These are phyloP conservation scores for Aspergillus sparsus DNA, from an alignment of 495 filamentous ascomycete genomes.

Conservation along the genomic window DNA sequence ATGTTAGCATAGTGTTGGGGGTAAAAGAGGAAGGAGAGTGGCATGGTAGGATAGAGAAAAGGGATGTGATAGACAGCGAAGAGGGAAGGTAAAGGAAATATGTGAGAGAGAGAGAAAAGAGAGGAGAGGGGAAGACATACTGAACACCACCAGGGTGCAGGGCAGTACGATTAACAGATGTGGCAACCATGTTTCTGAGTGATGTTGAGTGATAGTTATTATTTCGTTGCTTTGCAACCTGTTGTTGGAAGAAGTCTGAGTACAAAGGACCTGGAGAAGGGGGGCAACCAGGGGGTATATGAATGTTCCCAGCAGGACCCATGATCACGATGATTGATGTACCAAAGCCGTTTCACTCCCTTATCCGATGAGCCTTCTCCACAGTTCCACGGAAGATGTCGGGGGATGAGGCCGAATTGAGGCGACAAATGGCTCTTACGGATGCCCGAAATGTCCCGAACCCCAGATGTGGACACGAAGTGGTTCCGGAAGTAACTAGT, in stretches of 20 bases:
- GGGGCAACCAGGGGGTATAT: constrained; percentile 49
- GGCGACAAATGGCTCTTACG: constrained; percentile 34
- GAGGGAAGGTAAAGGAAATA: constrained; percentile 9
- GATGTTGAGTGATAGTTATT: constrained; percentile 65
- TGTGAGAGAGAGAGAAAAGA: constrained; percentile 17
- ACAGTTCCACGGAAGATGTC: constrained; percentile 51
- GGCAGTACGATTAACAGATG: constrained; percentile 82
- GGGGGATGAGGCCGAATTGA: constrained; percentile 43
- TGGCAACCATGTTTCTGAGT: constrained; percentile 66
- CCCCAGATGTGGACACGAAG: constrained; percentile 43
- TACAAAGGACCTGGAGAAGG: constrained; percentile 52
- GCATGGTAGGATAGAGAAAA: neutral
- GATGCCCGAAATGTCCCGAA: constrained; percentile 45
- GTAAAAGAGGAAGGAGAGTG: neutral
- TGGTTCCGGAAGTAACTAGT: constrained; percentile 34
- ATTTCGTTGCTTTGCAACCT: constrained; percentile 59
- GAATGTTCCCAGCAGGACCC: constrained; percentile 45
- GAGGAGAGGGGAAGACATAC: constrained; percentile 56
- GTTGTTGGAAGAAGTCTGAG: constrained; percentile 60
- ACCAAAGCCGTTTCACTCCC: constrained; percentile 32
- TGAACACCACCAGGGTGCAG: constrained; percentile 90
- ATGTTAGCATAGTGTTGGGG: constrained; percentile 32
- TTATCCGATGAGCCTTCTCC: constrained; percentile 38
- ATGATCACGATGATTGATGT: constrained; percentile 33
- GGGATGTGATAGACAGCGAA: neutral